Base-by-base conservation (phyloP, 495 filamentous ascomycete species). In the Trichoderma erinaceum region DNA sequence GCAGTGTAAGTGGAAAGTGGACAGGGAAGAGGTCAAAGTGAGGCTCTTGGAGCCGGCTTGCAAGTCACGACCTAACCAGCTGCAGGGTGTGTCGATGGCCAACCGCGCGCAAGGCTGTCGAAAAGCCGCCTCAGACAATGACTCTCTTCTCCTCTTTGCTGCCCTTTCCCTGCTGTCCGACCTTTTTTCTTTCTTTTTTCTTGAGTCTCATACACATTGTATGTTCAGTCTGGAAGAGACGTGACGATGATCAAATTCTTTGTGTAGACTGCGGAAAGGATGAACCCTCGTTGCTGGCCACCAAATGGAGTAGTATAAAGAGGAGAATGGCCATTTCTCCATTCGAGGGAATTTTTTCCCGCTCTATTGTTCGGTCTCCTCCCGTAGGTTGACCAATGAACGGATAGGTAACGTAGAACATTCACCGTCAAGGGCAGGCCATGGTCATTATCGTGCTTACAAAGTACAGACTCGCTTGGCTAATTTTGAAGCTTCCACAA, bases 271-370 rank as follows among this genome's bases (percentile, higher is more conserved):
- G 27, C 27, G 27, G 18, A 29, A 35, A 25, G 12, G 56, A 61
- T 32, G 15, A 32, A 61, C 27, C 25, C 16, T 25, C 25, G 27
- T 15, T 61, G 25, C 21, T n/a, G 44, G 56, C 25, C 16, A 18
- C 16, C 27, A 3, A 15, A 52, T 48, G 44, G 56, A 61, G 11
- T 29, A 18, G 27, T 32, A 15, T 29, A 12, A 32, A 29, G 29
- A 32, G 25, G 56, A 32, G 56, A 12, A 29, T 56, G 50, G 0
- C 16, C 27, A 61, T 61, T 61, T 32, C 56, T 61, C 56, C 56
- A 32, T 61, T 48, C 56, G 56, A 61, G 56, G 16, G 56, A 61
- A 61, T 61, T 61, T 61, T 61, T 61, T 32, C 8, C 23, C 56
- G 6, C 50, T 61, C 56, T 61, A 18, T 10, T 61, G 25, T 18